Evolutionary conservation across 805 yeast species (phyloP).

Genomic region (Kluyveromyces lactis): DNA sequence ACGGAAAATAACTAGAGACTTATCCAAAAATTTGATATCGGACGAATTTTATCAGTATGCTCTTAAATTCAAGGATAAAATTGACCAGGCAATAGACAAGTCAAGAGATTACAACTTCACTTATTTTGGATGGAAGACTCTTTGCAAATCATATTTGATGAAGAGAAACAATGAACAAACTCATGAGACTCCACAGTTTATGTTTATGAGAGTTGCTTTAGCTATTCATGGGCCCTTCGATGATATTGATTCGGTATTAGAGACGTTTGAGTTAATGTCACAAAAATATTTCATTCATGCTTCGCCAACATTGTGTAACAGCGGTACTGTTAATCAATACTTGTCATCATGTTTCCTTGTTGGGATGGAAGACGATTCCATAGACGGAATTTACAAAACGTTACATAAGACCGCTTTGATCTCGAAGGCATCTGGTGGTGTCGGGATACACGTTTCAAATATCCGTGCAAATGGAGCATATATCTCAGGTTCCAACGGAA

Average conservation of each 20-base stretch:
- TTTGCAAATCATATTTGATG: slow-evolving; percentile 75
- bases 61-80: slow-evolving; percentile 46
- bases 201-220: slow-evolving; percentile 82
- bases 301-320: slow-evolving; percentile 86
- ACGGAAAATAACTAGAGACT: not conserved
- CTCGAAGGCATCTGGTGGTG: slow-evolving; percentile 90
- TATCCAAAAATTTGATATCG: slow-evolving; percentile 40
- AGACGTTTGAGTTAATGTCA: slow-evolving; percentile 84
- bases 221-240: slow-evolving; percentile 69
- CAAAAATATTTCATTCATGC: slow-evolving; percentile 75
- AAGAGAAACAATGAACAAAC: slow-evolving; percentile 43
- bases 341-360: slow-evolving; percentile 90
- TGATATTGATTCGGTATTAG: slow-evolving; percentile 53
- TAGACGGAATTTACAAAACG: slow-evolving; percentile 87
- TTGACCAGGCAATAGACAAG: slow-evolving; percentile 62
- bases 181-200: slow-evolving; percentile 80
- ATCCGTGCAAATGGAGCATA: slow-evolving; percentile 77
- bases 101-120: slow-evolving; percentile 69
- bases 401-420: slow-evolving; percentile 80
- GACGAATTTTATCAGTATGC: slow-evolving; percentile 56
- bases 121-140: slow-evolving; percentile 83
- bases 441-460: slow-evolving; percentile 81
- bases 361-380: slow-evolving; percentile 87
- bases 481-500: slow-evolving; percentile 86
- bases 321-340: slow-evolving; percentile 77